phyloP scores from a whole-genome alignment of 495 filamentous ascomycete genomes.

The Penicillium goetzii region DNA sequence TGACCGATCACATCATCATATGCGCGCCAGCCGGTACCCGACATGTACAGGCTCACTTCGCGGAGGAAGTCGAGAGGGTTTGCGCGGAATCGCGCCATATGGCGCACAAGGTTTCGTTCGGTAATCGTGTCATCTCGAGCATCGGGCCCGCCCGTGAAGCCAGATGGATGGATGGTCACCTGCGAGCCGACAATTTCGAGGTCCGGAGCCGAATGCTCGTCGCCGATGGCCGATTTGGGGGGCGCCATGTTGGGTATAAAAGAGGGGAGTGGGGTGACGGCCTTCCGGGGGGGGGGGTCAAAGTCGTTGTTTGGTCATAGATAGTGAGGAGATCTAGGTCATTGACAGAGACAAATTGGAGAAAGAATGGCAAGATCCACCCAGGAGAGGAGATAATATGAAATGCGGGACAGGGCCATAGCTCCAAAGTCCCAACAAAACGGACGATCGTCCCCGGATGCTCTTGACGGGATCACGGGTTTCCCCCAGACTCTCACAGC shows the following conservation, averaged over 20 bases:
- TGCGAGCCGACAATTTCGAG: constrained; percentile 79
- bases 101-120: constrained; percentile 75
- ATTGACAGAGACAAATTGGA: constrained; percentile 11
- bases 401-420: constrained; percentile 28
- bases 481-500: constrained; percentile 21
- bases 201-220: constrained; percentile 68
- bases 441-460: constrained; percentile 33
- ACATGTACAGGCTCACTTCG: constrained; percentile 88
- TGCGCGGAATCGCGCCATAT: constrained; percentile 79
- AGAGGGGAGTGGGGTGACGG: constrained; percentile 11
- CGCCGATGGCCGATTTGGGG: constrained; percentile 37
- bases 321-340: not conserved
- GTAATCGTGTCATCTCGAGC: constrained; percentile 48
- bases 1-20: constrained; percentile 92
- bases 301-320: constrained; percentile 13
- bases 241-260: constrained; percentile 37
- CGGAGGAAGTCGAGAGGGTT: constrained; percentile 81
- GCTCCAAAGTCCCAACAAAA: constrained; percentile 36
- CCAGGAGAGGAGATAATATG: constrained; percentile 1
- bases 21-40: constrained; percentile 88
- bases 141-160: constrained; percentile 55
- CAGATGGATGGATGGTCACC: constrained; percentile 79
- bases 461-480: constrained; percentile 20
- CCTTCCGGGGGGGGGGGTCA: constrained; percentile 6
- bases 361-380: constrained; percentile 1